phyloP scores from a whole-genome alignment of 495 filamentous ascomycete species.

The Clavariopsis aquatica region DNA sequence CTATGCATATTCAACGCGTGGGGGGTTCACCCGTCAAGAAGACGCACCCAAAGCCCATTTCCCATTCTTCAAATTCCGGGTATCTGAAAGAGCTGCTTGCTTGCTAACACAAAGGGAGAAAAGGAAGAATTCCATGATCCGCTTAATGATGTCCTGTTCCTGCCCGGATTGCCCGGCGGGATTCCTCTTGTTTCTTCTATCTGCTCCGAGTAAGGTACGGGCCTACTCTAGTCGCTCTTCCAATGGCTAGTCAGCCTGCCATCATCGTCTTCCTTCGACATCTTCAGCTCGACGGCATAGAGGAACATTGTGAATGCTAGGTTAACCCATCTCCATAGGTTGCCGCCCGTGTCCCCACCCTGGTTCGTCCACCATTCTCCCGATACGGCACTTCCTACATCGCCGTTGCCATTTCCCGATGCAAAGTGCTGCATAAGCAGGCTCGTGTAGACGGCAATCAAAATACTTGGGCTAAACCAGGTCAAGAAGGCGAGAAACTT shows the following conservation, averaged over 20 bases:
- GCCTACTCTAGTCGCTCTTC: constrained; percentile 71
- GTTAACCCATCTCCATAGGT: constrained; percentile 92
- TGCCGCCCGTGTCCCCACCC: constrained; percentile 74
- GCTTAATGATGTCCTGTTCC: background rate
- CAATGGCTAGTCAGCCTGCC: constrained; percentile 74
- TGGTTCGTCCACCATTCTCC: constrained; percentile 85
- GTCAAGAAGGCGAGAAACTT: constrained; percentile 77
- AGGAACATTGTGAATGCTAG: constrained; percentile 80
- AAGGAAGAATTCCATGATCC: constrained; percentile 3
- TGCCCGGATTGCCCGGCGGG: background rate
- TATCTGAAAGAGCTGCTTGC: constrained; percentile 18
- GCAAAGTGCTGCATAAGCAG: constrained; percentile 94
- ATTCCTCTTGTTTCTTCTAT: background rate
- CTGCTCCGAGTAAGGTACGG: background rate
- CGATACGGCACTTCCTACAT: constrained; percentile 48
- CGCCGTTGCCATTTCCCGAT: constrained; percentile 56
- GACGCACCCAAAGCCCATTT: background rate
- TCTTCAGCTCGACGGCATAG: constrained; percentile 84
- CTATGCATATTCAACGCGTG: background rate
- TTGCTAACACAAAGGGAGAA: constrained; percentile 1
- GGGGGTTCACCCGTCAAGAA: background rate
- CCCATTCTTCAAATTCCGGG: constrained; percentile 19
- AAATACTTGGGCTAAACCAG: constrained; percentile 89
- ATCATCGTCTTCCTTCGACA: constrained; percentile 75
- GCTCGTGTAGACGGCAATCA: constrained; percentile 96